Base-by-base conservation (phyloP, 169 alveolate species). In the Plasmodium malariae region DNA sequence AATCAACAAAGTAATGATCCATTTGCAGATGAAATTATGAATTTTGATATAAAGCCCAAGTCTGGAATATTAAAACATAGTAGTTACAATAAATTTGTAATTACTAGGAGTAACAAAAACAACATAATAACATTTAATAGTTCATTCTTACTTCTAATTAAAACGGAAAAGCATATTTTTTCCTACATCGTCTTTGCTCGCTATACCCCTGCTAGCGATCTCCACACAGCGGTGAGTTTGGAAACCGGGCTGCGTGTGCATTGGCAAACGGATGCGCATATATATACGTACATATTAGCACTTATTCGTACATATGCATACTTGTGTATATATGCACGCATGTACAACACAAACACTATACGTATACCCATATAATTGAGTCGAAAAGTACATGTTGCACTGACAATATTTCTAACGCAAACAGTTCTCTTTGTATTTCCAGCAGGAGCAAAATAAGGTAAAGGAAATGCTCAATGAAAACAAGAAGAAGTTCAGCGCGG, bases 181-280 rank as follows among this genome's bases (percentile, higher is more conserved):
- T 76, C 89, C 32, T 76, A 76, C 69, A 76, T 76, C 4, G 32
- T 76, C 49, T 76, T 63, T 59, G 21, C 78, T 28, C 89, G 19
- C 4, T 76, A 60, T 37, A 11, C 65, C 9, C 70, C 74, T 0
- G 32, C 57, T 36, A 48, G 30, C n/a, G 59, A 14, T 7, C 21
- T 67, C 0, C 28, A 26, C 19, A 68, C 73, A 0, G 55, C 60
- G 87, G 87, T 73, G 49, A 0, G 9, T 40, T 9, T 40, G 5
- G 4, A 62, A 26, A 17, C 17, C 34, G 17, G 0, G 32, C 28
- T 43, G 28, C 6, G 55, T n/a, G 4, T n/a, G n/a, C n/a, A 9
- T 37, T 21, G 19, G 51, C 5, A 9, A 40, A 0, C 1, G 3
- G 1, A 1, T 17, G 63, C 7, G 24, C 19, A 54, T 51, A 54